phyloP scores from a whole-genome alignment of 129 eudicot genomes.

The Pulicaria dysenterica region DNA sequence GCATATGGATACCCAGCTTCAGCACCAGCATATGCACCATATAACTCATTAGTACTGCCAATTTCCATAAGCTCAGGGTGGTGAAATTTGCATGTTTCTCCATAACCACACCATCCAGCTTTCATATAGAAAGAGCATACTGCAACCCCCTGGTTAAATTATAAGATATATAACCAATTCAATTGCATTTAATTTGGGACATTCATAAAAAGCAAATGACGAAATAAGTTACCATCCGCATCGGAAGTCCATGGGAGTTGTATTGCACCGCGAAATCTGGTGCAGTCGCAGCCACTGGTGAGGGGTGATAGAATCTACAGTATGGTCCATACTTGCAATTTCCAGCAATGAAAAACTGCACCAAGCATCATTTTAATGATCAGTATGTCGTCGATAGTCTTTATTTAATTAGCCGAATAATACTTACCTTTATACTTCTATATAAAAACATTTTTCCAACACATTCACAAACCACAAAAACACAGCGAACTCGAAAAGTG shows the following conservation, averaged over 20 bases:
- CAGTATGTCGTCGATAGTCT: not conserved
- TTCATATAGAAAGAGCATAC: constrained; percentile 61
- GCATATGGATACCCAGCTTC: constrained; percentile 7
- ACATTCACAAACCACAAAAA: constrained; percentile 2
- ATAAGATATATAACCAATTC: not conserved
- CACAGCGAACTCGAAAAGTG: not conserved
- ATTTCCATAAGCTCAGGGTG: constrained; percentile 53
- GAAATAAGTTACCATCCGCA: constrained; percentile 47
- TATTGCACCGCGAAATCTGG: constrained; percentile 3
- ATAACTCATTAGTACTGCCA: constrained; percentile 1
- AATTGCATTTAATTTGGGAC: not conserved
- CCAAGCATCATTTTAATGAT: not conserved
- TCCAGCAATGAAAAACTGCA: constrained; percentile 50
- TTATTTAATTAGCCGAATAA: not conserved
- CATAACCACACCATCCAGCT: constrained; percentile 48
- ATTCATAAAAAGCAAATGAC: not conserved
- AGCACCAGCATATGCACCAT: not conserved
- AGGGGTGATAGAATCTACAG: constrained; percentile 40
- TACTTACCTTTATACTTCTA: not conserved
- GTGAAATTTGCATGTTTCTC: constrained; percentile 44
- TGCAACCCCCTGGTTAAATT: constrained; percentile 38
- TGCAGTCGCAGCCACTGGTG: constrained; percentile 7
- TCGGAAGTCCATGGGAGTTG: constrained; percentile 47
- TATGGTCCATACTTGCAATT: constrained; percentile 46
- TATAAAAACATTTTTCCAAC: constrained; percentile 20